Base-by-base conservation (phyloP, 1,139 yeast species). In the Zygosaccharomyces pseudobailii region DNA sequence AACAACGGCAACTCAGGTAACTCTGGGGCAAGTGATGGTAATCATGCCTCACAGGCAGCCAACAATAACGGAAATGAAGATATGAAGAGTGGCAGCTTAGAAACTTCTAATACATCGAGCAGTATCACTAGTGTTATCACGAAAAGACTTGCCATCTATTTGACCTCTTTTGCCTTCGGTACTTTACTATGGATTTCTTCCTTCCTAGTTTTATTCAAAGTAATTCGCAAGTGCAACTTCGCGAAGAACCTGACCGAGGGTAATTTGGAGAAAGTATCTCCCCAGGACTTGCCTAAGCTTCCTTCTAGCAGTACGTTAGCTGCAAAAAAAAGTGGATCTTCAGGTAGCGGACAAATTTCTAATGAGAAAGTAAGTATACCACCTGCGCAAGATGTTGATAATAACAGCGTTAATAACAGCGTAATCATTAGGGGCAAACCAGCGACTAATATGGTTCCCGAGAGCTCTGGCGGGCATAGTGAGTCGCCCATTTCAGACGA, bases 401-500 rank as follows among this genome's bases (percentile, higher is more conserved):
- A 13, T 13, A 13, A 13, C 17, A 13, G 17, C 17, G 17, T 13
- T 13, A 13, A 13, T 13, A 13, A 13, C 17, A 13, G 17, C 17
- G 17, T 13, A 13, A 13, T 13, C 17, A 13, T 13, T 13, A 2
- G 17, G 17, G 17, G 17, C 17, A 13, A 13, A 13, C 17, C 17
- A 13, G 17, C 17, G 17, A 13, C 17, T 13, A 30, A 36, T 5
- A 36, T 13, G n/a, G 10, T 23, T 19, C 20, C 21, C 20, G 41
- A 27, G 20, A 32, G 4, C 7, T 19, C 19, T 6, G 34, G 24
- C 5, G 41, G 10, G 9, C 27, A 38, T 19, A 5, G 27, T 20
- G 19, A 17, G 6, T 10, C 41, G n/a, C 17, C 41, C 22, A 9
- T 36, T 9, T 42, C 44, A 8, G 54, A 52, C 19, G 59, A 54